Conservation (phyloP, 106 monocot genomes). For the Acorus gramineus region DNA sequence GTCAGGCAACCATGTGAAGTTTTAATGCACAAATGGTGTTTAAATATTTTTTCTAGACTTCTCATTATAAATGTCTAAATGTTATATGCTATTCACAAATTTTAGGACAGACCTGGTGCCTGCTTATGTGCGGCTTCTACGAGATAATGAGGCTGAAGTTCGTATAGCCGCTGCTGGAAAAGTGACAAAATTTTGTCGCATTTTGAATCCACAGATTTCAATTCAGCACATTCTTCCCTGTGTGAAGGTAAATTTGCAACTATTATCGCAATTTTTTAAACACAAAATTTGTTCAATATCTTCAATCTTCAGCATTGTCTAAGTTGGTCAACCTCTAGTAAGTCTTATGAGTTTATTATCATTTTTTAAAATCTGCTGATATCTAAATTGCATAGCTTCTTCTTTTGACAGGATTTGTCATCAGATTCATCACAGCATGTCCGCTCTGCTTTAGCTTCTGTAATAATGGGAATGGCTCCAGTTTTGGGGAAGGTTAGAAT, state of each 20-base stretch:
- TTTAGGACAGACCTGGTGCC: conserved; percentile 67
- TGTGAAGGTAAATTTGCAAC: conserved; percentile 51
- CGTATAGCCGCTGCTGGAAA: conserved; percentile 92
- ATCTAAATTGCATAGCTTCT: not conserved
- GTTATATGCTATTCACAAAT: too few relatives aligned
- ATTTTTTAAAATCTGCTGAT: not conserved
- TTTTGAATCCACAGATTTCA: conserved; percentile 69
- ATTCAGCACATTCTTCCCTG: conserved; percentile 90
- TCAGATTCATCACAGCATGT: conserved; percentile 94
- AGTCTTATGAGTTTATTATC: too few relatives aligned
- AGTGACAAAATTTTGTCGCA: conserved; percentile 87
- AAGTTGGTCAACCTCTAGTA: not conserved
- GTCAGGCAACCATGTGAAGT: too few relatives aligned
- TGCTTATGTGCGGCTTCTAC: conserved; percentile 88
- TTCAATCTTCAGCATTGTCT: not conserved
- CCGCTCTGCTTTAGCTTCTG: conserved; percentile 87
- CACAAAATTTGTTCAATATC: not conserved
- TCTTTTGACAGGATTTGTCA: conserved; percentile 63
- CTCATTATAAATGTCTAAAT: too few relatives aligned
- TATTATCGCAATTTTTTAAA: too few relatives aligned
- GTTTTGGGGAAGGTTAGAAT: conserved; percentile 73
- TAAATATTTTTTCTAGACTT: too few relatives aligned
- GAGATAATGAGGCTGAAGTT: conserved; percentile 94
- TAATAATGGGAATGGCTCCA: conserved; percentile 98
- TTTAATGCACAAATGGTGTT: too few relatives aligned